Percentiles rank a stretch among this genome's conserved stretches.
phyloP scores from a whole-genome alignment of 495 filamentous ascomycete genomes.

The Aspergillus funiculosus region DNA sequence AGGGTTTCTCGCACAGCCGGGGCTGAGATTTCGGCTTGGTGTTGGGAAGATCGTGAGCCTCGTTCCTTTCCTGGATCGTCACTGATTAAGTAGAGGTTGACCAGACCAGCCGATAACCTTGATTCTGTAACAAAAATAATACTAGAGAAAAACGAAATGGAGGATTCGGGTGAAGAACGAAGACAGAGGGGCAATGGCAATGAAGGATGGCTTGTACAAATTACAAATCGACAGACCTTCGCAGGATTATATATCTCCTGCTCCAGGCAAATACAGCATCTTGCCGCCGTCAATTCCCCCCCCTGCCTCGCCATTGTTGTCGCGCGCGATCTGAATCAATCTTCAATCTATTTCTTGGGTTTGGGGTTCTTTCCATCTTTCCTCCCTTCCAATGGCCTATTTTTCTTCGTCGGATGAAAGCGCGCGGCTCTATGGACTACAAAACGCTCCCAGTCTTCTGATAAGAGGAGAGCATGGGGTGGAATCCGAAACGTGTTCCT shows the following conservation, averaged over 20 bases:
- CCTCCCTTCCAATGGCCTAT: neutral
- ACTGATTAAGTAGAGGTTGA: neutral
- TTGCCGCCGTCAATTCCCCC: too few relatives aligned
- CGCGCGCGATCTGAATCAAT: constrained; percentile 15
- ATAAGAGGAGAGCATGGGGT: neutral
- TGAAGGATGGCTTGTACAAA: too few relatives aligned
- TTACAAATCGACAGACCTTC: neutral
- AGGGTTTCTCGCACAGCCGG: constrained; percentile 1
- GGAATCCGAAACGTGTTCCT: constrained; percentile 11
- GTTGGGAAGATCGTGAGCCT: neutral
- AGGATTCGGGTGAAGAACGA: too few relatives aligned
- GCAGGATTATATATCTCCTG: neutral
- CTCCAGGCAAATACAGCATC: too few relatives aligned
- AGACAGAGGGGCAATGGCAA: too few relatives aligned
- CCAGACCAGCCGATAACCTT: constrained; percentile 4
- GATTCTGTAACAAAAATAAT: neutral
- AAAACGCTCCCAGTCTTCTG: neutral
- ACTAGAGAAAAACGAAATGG: too few relatives aligned
- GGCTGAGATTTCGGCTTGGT: too few relatives aligned
- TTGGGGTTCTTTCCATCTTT: neutral
- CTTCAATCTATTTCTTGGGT: neutral
- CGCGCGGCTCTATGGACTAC: constrained; percentile 10
- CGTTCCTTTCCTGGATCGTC: neutral
- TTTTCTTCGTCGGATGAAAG: constrained; percentile 9
- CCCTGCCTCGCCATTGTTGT: too few relatives aligned